phyloP scores from a whole-genome alignment of 1,284 basidiomycete species.

The Ceratobasidium sp. region DNA sequence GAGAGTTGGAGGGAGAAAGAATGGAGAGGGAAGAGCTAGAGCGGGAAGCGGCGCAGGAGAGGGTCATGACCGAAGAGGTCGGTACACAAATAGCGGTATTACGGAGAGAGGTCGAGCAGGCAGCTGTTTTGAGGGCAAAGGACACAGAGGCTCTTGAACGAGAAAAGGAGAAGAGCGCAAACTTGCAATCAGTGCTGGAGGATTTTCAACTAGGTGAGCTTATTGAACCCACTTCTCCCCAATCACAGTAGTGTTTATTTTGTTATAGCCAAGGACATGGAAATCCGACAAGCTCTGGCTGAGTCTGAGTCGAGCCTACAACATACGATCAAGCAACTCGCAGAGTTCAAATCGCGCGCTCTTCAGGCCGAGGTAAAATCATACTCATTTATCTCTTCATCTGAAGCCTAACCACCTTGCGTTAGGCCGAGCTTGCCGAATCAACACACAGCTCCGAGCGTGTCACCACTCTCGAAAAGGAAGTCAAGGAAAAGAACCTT shows the following conservation, averaged over 20 bases:
- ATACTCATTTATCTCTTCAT: conserved; percentile 45
- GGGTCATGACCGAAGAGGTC: conserved; percentile 76
- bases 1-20: conserved; percentile 85
- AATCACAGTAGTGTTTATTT: not conserved
- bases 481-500: conserved; percentile 94
- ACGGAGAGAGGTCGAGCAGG: conserved; percentile 76
- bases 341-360: conserved; percentile 88
- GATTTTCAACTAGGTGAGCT: conserved; percentile 91
- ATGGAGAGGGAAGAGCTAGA: conserved; percentile 93
- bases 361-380: conserved; percentile 90
- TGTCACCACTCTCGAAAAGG: conserved; percentile 81
- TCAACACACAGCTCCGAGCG: conserved; percentile 74
- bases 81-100: conserved; percentile 69
- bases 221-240: conserved; percentile 5
- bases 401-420: conserved; percentile 8
- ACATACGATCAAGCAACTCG: conserved; percentile 77
- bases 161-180: conserved; percentile 82
- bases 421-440: conserved; percentile 71
- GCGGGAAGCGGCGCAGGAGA: conserved; percentile 78
- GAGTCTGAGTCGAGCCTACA: conserved; percentile 84
- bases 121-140: conserved; percentile 68
- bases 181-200: conserved; percentile 91
- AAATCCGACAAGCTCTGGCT: conserved; percentile 80
- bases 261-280: conserved; percentile 76
- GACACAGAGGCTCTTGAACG: conserved; percentile 67